phyloP scores from a whole-genome alignment of 257 asterid species.

The Forsythia suspensa region DNA sequence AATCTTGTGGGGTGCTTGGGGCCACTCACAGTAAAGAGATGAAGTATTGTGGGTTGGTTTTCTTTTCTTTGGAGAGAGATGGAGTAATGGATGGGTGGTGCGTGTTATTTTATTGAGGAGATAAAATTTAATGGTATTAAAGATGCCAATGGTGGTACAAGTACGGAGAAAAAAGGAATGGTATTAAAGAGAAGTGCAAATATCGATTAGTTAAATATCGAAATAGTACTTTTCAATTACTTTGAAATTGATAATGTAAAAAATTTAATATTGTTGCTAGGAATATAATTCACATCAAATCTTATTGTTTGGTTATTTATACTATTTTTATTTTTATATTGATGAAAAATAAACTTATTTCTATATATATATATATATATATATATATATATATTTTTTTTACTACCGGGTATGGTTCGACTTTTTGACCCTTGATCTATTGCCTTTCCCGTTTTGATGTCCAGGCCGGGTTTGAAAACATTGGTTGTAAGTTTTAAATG shows the following conservation, averaged over 20 bases:
- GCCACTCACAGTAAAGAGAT: not conserved
- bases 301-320: too few relatives aligned
- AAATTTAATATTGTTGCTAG: not conserved
- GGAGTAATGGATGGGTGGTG: not conserved
- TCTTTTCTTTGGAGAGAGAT: too few relatives aligned
- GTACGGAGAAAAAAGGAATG: not conserved
- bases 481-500: not conserved
- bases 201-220: not conserved
- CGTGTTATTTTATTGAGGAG: not conserved
- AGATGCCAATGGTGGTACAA: not conserved
- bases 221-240: not conserved
- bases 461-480: not conserved
- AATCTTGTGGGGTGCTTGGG: not conserved
- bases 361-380: too few relatives aligned
- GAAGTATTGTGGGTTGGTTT: too few relatives aligned
- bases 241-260: not conserved
- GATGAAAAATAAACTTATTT: too few relatives aligned
- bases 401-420: not conserved
- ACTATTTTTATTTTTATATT: too few relatives aligned
- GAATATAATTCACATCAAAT: not conserved
- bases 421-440: not conserved
- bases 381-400: too few relatives aligned
- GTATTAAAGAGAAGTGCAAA: too few relatives aligned
- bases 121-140: not conserved
- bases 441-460: not conserved